A percentile compares a stretch with the other conserved stretches of the same genome.
These are phyloP conservation scores for Fusarium sp. DNA, from an alignment of 2,329 filamentous ascomycete species.

Conservation along the genomic window DNA sequence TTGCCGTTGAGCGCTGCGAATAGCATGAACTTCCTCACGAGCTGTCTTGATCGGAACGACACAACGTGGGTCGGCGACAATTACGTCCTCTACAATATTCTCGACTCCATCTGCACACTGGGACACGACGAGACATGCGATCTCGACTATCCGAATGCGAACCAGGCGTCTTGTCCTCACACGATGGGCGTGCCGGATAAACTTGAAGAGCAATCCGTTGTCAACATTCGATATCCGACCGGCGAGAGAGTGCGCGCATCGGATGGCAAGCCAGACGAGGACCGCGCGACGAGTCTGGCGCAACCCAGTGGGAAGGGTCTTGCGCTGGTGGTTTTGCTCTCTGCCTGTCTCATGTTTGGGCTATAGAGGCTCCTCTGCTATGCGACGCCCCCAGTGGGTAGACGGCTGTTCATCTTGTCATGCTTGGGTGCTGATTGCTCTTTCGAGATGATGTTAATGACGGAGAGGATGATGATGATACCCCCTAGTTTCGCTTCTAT, in stretches of 20 bases:
- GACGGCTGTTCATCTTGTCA: not conserved
- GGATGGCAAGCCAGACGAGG: conserved; percentile 28
- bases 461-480: conserved; percentile 31
- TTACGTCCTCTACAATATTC: conserved; percentile 61
- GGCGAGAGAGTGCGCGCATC: conserved; percentile 53
- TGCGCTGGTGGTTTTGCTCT: conserved; percentile 27
- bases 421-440: not conserved
- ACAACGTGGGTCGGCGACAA: conserved; percentile 59
- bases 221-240: conserved; percentile 58
- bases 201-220: conserved; percentile 54
- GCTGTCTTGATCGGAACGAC: conserved; percentile 52
- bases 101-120: conserved; percentile 57
- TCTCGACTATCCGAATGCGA: conserved; percentile 54
- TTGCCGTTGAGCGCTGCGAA: conserved; percentile 59
- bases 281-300: conserved; percentile 1
- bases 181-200: conserved; percentile 50
- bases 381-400: not conserved
- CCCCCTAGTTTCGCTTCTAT: conserved; percentile 24
- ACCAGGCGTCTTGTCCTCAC: conserved; percentile 57
- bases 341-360: conserved; percentile 19
- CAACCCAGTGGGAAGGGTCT: conserved; percentile 16
- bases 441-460: conserved; percentile 12
- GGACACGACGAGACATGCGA: conserved; percentile 58
- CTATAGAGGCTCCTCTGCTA: not conserved
- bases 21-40: conserved; percentile 62